These are phyloP conservation scores for Sporodiniella umbellata DNA, from an alignment of 371 early-diverging fungal genomes.

Conservation along the genomic window DNA sequence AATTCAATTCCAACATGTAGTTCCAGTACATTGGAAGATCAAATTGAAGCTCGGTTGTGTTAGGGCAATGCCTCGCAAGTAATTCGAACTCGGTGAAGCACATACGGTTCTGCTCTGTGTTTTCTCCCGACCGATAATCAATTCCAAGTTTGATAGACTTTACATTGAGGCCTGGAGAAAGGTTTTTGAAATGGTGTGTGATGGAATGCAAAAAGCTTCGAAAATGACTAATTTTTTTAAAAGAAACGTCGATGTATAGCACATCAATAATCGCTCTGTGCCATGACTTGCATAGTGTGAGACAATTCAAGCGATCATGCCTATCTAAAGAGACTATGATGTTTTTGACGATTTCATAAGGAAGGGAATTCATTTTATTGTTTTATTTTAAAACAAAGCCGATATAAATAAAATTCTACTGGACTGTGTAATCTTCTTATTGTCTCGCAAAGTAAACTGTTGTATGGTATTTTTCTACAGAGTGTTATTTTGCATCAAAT, in stretches of 20 bases:
- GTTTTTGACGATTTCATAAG: slow-evolving; percentile 11
- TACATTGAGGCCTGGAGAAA: not conserved
- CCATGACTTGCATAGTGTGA: slow-evolving; percentile 12
- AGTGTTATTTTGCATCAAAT: no score
- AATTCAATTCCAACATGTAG: slow-evolving; percentile 4
- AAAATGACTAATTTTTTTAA: not conserved
- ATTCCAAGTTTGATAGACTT: not conserved
- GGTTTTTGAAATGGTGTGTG: slow-evolving; percentile 7
- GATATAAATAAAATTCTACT: no score
- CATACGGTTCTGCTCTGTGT: not conserved
- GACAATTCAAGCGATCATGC: slow-evolving; percentile 1
- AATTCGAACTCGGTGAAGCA: slow-evolving; percentile 19
- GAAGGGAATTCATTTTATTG: not conserved
- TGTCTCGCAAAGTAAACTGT: no score
- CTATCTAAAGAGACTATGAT: slow-evolving; percentile 5
- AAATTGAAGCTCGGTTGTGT: slow-evolving; percentile 6
- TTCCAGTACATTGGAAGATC: slow-evolving; percentile 1
- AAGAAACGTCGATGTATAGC: slow-evolving; percentile 4
- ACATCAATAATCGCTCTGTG: slow-evolving; percentile 7
- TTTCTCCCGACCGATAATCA: not conserved
- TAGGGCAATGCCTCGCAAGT: slow-evolving; percentile 5
- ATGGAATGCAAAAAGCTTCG: slow-evolving; percentile 10
- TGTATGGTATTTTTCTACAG: no score
- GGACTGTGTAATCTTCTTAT: no score
- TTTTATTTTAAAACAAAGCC: no score